Conservation (phyloP, 2,329 filamentous ascomycete species). For the Pseudopyrenochaeta lycopersici region DNA sequence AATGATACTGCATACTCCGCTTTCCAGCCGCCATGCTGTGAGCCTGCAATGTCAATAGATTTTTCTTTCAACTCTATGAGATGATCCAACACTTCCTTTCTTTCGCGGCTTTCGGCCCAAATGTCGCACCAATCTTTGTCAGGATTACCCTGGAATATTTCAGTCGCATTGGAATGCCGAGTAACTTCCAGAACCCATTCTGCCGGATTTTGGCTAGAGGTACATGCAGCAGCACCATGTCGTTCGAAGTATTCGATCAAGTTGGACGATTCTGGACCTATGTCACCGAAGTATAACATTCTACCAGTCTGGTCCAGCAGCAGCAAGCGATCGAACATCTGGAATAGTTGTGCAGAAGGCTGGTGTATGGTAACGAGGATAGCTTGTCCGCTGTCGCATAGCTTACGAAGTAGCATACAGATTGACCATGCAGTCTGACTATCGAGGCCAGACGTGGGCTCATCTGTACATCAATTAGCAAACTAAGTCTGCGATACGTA, state of each 20-base stretch:
- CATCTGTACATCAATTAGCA: too few species aligned
- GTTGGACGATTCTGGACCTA: conserved; percentile 71
- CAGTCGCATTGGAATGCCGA: too few species aligned
- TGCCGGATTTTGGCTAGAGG: conserved; percentile 75
- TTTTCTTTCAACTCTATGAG: too few species aligned
- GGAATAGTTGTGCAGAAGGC: conserved; percentile 88
- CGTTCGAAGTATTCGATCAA: conserved; percentile 77
- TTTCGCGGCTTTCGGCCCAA: too few species aligned
- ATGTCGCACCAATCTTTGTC: too few species aligned
- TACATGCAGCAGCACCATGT: conserved; percentile 70
- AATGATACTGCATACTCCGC: conserved; percentile 70
- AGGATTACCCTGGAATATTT: too few species aligned
- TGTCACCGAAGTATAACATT: conserved; percentile 81
- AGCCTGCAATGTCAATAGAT: too few species aligned
- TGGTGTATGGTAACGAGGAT: conserved; percentile 95
- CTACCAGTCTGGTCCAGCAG: conserved; percentile 77
- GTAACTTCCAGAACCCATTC: conserved; percentile 72
- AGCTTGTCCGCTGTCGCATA: conserved; percentile 79
- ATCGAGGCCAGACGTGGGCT: conserved; percentile 85
- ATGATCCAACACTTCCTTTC: too few species aligned
- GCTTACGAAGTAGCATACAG: conserved; percentile 80
- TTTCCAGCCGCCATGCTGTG: too few species aligned
- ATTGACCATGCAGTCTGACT: conserved; percentile 85
- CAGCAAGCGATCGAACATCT: conserved; percentile 81
- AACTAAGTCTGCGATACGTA: too few species aligned